Conservation (phyloP, 2,329 filamentous ascomycete species). For the Microsporum audouinii region DNA sequence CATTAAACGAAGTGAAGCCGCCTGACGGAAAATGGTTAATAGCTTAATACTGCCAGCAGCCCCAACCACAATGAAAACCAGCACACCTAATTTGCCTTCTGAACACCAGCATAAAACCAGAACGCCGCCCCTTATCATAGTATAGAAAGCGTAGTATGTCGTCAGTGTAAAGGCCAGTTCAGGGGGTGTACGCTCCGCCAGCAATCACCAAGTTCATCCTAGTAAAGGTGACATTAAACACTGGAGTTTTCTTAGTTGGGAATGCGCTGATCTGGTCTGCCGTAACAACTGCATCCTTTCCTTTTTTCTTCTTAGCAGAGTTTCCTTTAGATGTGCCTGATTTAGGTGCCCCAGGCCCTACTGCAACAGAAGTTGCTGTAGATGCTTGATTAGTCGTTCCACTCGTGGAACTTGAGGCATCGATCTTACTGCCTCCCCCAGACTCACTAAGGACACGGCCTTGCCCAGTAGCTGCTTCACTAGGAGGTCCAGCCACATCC, state of each 20-base stretch:
- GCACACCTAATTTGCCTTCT: neutral
- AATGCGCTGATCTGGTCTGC: constrained; percentile 92
- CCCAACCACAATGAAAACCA: neutral
- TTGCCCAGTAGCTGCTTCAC: constrained; percentile 47
- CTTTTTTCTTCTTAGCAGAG: constrained; percentile 51
- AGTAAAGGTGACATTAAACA: constrained; percentile 87
- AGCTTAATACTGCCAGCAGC: neutral
- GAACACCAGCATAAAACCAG: neutral
- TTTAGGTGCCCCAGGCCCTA: constrained; percentile 4
- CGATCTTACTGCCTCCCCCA: constrained; percentile 39
- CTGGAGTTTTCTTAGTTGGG: constrained; percentile 88
- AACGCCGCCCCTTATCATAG: neutral
- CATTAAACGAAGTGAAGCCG: neutral
- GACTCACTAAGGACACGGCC: constrained; percentile 42
- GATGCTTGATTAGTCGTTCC: constrained; percentile 30
- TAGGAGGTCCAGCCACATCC: constrained; percentile 68
- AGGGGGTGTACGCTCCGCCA: constrained; percentile 57
- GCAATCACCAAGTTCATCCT: constrained; percentile 89
- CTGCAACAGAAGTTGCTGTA: constrained; percentile 30
- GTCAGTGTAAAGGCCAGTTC: constrained; percentile 9
- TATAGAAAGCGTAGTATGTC: neutral
- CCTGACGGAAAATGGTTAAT: neutral
- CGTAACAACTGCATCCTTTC: constrained; percentile 79
- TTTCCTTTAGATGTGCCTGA: constrained; percentile 4
- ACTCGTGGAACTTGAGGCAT: constrained; percentile 36